Percentiles rank a stretch among this genome's conserved stretches.
These are phyloP conservation scores for Fonsecaea pugnacius DNA, from an alignment of 2,329 filamentous ascomycete genomes.

Conservation along the genomic window DNA sequence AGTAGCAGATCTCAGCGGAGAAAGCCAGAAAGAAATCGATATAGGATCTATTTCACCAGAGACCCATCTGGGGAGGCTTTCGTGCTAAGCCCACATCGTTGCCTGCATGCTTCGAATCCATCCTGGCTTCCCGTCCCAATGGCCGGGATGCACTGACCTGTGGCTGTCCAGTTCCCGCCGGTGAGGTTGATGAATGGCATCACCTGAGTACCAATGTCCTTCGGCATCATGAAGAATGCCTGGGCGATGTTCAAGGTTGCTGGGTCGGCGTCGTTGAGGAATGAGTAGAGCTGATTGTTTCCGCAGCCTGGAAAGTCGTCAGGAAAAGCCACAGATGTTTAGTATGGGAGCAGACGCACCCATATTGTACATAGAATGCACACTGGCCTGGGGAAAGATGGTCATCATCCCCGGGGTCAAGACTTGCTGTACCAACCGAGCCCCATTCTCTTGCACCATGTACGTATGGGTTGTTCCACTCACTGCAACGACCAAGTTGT, in stretches of 20 bases:
- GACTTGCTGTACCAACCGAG: conserved; percentile 44
- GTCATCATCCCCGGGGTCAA: conserved; percentile 51
- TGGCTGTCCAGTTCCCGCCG: conserved; percentile 41
- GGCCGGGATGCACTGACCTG: conserved; percentile 40
- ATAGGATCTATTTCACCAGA: background rate
- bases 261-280: conserved; percentile 50
- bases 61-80: background rate
- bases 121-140: conserved; percentile 51
- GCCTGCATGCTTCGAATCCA: conserved; percentile 47
- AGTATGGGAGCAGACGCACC: conserved; percentile 35
- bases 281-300: conserved; percentile 51
- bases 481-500: conserved; percentile 51
- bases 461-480: conserved; percentile 52
- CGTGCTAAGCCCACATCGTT: conserved; percentile 22
- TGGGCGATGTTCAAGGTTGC: conserved; percentile 53
- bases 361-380: conserved; percentile 55
- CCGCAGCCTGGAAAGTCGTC: conserved; percentile 45
- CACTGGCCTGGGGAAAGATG: conserved; percentile 51
- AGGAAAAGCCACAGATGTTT: background rate
- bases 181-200: conserved; percentile 43
- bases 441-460: conserved; percentile 56
- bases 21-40: background rate
- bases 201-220: conserved; percentile 48
- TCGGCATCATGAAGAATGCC: conserved; percentile 45
- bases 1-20: background rate